A percentile compares a stretch with the other conserved stretches of the same genome.
These are phyloP conservation scores for Coprinellus aureogranulatus DNA, from an alignment of 768 basidiomycete species.

Conservation along the genomic window DNA sequence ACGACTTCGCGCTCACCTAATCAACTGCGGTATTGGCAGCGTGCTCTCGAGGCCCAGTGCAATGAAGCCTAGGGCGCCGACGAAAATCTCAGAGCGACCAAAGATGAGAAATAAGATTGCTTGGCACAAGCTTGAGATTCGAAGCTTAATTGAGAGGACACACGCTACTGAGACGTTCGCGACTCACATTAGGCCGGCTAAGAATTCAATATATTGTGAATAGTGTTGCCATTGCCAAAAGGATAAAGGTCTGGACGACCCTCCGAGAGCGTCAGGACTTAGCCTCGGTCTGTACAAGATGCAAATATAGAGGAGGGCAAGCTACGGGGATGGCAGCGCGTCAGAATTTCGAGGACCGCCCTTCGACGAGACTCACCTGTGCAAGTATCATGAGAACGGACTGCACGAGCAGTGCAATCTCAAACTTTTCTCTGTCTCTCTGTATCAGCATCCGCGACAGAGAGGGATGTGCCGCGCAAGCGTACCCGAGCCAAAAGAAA, in stretches of 20 bases:
- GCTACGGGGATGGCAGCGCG: slow-evolving; percentile 49
- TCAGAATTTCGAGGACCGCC: too few relatives aligned
- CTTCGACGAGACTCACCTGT: too few relatives aligned
- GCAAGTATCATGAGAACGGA: slow-evolving; percentile 82
- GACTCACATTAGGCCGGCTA: slow-evolving; percentile 72
- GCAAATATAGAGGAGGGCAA: slow-evolving; percentile 79
- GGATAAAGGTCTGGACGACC: slow-evolving; percentile 62
- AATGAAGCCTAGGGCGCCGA: slow-evolving; percentile 67
- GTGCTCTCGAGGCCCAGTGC: slow-evolving; percentile 84
- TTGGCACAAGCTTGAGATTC: slow-evolving; percentile 56
- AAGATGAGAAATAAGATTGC: slow-evolving; percentile 77
- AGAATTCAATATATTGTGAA: slow-evolving; percentile 76
- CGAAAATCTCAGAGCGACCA: slow-evolving; percentile 56
- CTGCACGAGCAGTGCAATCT: slow-evolving; percentile 73
- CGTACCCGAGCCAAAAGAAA: slow-evolving; percentile 84
- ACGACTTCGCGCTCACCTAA: slow-evolving; percentile 49
- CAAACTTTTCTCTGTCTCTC: slow-evolving; percentile 56
- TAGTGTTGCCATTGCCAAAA: slow-evolving; percentile 89
- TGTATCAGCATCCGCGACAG: neutral
- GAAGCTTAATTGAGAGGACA: too few relatives aligned
- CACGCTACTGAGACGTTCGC: too few relatives aligned
- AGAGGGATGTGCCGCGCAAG: neutral
- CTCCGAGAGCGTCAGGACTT: slow-evolving; percentile 57
- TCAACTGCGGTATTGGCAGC: slow-evolving; percentile 79
- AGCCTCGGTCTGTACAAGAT: slow-evolving; percentile 63